Percentiles rank a stretch among this genome's conserved stretches.
These are phyloP conservation scores for Corymbia calophylla DNA, from an alignment of 441 rosid genomes.

Conservation along the genomic window DNA sequence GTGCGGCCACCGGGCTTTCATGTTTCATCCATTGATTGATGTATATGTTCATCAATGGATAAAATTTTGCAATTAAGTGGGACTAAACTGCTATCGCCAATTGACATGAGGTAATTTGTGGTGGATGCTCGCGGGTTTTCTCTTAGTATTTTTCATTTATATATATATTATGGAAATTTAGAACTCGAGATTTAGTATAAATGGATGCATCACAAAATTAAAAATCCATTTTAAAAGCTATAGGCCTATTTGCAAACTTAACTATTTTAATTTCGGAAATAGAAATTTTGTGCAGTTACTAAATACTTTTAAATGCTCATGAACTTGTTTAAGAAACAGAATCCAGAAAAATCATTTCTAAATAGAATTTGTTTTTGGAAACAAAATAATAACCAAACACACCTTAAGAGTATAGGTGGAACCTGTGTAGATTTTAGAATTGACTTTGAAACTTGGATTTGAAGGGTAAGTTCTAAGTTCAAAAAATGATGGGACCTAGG, in stretches of 20 bases:
- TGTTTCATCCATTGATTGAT: neutral
- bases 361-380: too few species aligned
- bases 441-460: too few species aligned
- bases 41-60: neutral
- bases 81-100: neutral
- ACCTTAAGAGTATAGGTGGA: too few species aligned
- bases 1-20: fast-evolving
- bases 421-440: too few species aligned
- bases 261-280: neutral
- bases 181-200: neutral
- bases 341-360: too few species aligned
- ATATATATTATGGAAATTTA: neutral
- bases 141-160: too few species aligned
- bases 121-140: fast-evolving
- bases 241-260: neutral
- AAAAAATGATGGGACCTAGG: too few species aligned
- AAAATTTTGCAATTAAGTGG: neutral
- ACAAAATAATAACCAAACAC: too few species aligned
- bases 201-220: neutral
- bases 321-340: too few species aligned
- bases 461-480: too few species aligned
- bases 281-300: too few species aligned
- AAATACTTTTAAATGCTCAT: too few species aligned
- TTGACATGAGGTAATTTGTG: neutral
- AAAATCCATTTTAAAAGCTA: neutral